These are phyloP conservation scores for Aurifilum marmelostoma DNA, from an alignment of 2,329 filamentous ascomycete genomes.

Conservation along the genomic window DNA sequence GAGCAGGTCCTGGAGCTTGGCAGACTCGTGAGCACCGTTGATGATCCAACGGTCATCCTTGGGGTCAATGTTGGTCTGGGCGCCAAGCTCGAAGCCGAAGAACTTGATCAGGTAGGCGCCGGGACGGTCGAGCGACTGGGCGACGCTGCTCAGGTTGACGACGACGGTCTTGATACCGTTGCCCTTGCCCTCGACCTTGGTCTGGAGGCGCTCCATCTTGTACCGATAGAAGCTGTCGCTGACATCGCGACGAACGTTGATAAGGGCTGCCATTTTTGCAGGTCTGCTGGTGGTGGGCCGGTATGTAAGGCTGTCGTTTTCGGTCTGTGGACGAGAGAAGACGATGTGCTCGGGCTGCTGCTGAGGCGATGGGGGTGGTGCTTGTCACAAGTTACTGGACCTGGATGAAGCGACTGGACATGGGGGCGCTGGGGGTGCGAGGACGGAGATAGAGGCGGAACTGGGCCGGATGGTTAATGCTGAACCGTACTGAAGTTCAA, in stretches of 20 bases:
- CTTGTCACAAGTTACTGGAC: slow-evolving; percentile 30
- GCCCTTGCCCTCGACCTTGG: slow-evolving; percentile 99
- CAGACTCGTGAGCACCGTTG: slow-evolving; percentile 94
- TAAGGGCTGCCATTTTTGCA: slow-evolving; percentile 81
- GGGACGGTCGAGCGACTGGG: slow-evolving; percentile 87
- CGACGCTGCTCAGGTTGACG: slow-evolving; percentile 94
- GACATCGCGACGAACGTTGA: slow-evolving; percentile 98
- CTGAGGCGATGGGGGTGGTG: slow-evolving; percentile 33
- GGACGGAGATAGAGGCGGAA: slow-evolving; percentile 42
- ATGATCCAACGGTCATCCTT: slow-evolving; percentile 99
- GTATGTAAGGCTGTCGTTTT: slow-evolving; percentile 18
- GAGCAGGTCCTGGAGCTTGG: slow-evolving; percentile 96
- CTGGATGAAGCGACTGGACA: slow-evolving; percentile 42
- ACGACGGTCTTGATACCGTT: slow-evolving; percentile 99
- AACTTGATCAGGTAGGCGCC: slow-evolving; percentile 98
- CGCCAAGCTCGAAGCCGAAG: slow-evolving; percentile 98
- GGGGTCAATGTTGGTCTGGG: slow-evolving; percentile 97
- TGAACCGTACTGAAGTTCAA: slow-evolving; percentile 56
- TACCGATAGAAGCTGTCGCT: slow-evolving; percentile 99
- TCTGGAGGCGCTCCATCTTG: slow-evolving; percentile 99
- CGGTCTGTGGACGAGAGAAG: slow-evolving; percentile 13
- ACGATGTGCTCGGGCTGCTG: slow-evolving; percentile 28
- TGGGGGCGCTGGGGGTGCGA: slow-evolving; percentile 38
- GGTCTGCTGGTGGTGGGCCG: slow-evolving; percentile 38
- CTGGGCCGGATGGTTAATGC: slow-evolving; percentile 56